Base-by-base conservation (phyloP, 176 grass and related monocot genomes). In the Eleusine coracana region DNA sequence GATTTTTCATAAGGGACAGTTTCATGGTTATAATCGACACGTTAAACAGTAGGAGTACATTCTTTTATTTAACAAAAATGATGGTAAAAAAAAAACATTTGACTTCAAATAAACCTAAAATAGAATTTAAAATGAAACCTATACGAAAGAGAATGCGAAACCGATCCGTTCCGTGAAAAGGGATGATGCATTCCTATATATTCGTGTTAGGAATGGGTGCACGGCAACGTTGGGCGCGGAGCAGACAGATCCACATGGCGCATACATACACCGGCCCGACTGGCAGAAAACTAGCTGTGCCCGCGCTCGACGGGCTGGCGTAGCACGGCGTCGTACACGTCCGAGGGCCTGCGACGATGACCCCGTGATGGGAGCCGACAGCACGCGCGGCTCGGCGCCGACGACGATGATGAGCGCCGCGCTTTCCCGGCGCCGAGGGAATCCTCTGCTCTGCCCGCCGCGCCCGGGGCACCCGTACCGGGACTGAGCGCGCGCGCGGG, bases 351-450 rank as follows among this genome's bases (percentile, higher is more conserved):
- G n/a, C 25, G 6, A 34, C 63, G 63, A 6, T 14, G 21, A 10
- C 21, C 56, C 56, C 61, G 28, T 13, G 59, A 49, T 50, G 28
- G 62, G 40, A 64, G 60, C 13, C 25, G 49, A 16, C 7, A n/a
- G 36, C 37, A 68, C 16, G 34, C 31, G 29, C 66, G 15, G 15
- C 11, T 4, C 2, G 10, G 46, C 11, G 6, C 41, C 41, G 41
- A 13, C 25, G n/a, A 15, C 36, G 15, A 1, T 20, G 16, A 3
- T 1, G 37, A 16, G 29, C 5, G 73, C 73, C 49, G 17, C 58
- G 58, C 58, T 79, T 68, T 67, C 46, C 45, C 77, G 63, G 21
- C 65, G 49, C 29, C 44, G 64, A 52, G 14, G 46, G 63, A 80
- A 80, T 80, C 59, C 29, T 25, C 23, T 62, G 59, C 23, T 34